These are phyloP conservation scores for Effrenium voratum DNA, from an alignment of 73 alveolate genomes.

Conservation along the genomic window DNA sequence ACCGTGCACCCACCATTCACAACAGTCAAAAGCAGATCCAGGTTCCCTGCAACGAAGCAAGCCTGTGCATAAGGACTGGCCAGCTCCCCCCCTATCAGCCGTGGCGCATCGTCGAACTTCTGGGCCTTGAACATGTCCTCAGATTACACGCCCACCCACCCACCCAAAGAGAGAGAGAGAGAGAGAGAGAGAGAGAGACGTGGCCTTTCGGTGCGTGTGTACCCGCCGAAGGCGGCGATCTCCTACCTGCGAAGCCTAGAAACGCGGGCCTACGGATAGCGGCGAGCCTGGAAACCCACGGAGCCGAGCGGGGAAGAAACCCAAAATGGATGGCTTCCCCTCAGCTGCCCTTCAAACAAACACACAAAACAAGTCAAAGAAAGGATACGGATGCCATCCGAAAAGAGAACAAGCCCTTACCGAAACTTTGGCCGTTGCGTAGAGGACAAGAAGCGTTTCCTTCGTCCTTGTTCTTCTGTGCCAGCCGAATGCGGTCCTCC, in stretches of 20 bases:
- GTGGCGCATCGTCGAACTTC: slow-evolving; percentile 63
- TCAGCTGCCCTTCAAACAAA: background rate
- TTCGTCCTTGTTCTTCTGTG: slow-evolving; percentile 84
- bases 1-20: too few relatives aligned
- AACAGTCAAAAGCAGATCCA: too few relatives aligned
- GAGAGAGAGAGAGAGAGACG: background rate
- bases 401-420: too few relatives aligned
- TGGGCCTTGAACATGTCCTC: slow-evolving; percentile 93
- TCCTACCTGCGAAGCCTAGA: background rate
- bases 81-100: too few relatives aligned
- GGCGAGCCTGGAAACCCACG: background rate
- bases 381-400: too few relatives aligned
- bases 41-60: too few relatives aligned
- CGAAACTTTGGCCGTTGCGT: too few relatives aligned
- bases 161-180: too few relatives aligned
- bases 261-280: background rate
- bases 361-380: background rate
- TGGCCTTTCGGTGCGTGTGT: background rate
- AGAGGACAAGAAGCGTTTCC: slow-evolving; percentile 68
- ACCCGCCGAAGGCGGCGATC: background rate
- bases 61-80: too few relatives aligned
- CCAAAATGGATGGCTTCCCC: background rate
- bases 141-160: too few relatives aligned
- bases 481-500: slow-evolving; percentile 77
- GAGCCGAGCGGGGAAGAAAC: background rate